A percentile compares a stretch with the other conserved stretches of the same genome.
Conservation (phyloP, 495 filamentous ascomycete genomes). For the Xylaria sp. region DNA sequence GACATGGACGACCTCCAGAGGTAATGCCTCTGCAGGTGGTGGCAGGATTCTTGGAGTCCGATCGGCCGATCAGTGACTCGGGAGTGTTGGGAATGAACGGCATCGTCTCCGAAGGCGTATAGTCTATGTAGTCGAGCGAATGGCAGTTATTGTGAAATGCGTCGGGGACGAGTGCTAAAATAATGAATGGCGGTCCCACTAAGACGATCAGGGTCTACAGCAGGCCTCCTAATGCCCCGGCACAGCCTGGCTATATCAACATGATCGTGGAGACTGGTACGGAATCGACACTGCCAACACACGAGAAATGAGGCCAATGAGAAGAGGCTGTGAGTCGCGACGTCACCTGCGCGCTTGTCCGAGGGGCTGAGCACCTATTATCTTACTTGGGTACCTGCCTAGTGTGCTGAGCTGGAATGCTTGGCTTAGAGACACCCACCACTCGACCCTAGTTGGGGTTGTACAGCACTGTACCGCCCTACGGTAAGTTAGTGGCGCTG, state of each 20-base stretch:
- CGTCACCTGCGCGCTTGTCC: neutral
- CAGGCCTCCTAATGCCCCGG: conserved; percentile 3
- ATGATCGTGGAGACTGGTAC: conserved; percentile 17
- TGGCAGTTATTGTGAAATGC: neutral
- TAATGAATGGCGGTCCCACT: neutral
- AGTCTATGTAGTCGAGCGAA: neutral
- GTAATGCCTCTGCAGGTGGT: conserved; percentile 91
- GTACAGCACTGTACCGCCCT: conserved; percentile 9
- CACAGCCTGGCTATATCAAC: conserved; percentile 18
- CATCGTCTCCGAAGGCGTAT: conserved; percentile 53
- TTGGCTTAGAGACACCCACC: conserved; percentile 19
- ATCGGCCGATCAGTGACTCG: conserved; percentile 75
- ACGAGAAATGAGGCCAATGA: neutral
- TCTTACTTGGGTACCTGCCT: no score
- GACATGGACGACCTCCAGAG: conserved; percentile 75
- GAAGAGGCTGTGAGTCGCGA: neutral
- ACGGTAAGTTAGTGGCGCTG: neutral
- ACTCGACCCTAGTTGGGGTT: neutral
- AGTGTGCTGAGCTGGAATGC: neutral
- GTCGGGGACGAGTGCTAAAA: neutral
- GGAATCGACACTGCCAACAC: conserved; percentile 8
- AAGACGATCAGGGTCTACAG: neutral
- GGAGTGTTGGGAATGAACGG: conserved; percentile 83
- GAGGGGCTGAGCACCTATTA: conserved; percentile 17
- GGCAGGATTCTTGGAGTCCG: conserved; percentile 82